A percentile compares a stretch with the other conserved stretches of the same genome.
These are phyloP conservation scores for Tephrocybe sp. DNA, from an alignment of 768 basidiomycete species.

Conservation along the genomic window DNA sequence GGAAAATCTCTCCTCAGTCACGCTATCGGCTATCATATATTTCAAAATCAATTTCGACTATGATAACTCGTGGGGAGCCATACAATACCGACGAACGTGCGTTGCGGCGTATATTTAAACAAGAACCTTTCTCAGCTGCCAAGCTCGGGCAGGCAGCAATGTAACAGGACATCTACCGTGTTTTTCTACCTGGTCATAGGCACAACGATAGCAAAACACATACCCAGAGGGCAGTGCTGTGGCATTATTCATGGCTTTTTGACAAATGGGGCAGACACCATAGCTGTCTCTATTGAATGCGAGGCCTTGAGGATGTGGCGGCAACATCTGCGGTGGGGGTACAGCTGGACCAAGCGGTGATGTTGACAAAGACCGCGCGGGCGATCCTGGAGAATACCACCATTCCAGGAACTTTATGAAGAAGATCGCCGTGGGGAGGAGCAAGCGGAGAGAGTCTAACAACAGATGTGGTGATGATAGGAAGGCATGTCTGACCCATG, in stretches of 20 bases:
- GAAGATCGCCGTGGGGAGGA: constrained; percentile 89
- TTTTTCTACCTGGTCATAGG: constrained; percentile 77
- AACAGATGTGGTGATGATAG: constrained; percentile 55
- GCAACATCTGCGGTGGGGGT: constrained; percentile 73
- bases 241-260: constrained; percentile 71
- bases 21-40: constrained; percentile 10
- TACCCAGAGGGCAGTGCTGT: constrained; percentile 91
- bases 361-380: constrained; percentile 67
- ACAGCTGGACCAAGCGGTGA: constrained; percentile 66
- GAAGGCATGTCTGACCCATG: constrained; percentile 45
- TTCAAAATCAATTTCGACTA: constrained; percentile 17
- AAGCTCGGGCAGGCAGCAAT: constrained; percentile 66
- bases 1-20: not conserved
- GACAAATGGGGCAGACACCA: constrained; percentile 86
- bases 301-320: constrained; percentile 71
- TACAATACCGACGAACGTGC: constrained; percentile 44
- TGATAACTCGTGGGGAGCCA: constrained; percentile 7
- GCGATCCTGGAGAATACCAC: constrained; percentile 97
- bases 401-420: constrained; percentile 96
- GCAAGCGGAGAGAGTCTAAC: constrained; percentile 74
- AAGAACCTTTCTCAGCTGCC: constrained; percentile 87
- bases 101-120: constrained; percentile 41
- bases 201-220: constrained; percentile 93
- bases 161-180: constrained; percentile 86
- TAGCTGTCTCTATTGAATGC: constrained; percentile 61